Base-by-base conservation (phyloP, 1,284 basidiomycete genomes). In the Entoloma clypeatum region DNA sequence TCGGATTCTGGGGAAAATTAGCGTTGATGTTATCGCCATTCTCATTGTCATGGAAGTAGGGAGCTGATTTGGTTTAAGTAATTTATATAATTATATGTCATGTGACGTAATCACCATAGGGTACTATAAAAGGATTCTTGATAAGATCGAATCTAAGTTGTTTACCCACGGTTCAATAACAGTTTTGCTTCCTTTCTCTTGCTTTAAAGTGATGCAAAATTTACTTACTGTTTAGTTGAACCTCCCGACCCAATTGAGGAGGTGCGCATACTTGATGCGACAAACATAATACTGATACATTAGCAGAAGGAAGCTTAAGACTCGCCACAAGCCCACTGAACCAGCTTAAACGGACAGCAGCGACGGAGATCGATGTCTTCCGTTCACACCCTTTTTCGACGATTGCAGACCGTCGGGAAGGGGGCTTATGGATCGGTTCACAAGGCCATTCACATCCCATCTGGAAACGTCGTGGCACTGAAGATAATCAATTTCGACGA, bases 401-500 rank as follows among this genome's bases (percentile, higher is more conserved):
- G 82, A 59, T 72, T 87, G 16, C 86, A 91, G 57, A 81, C 85
- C 25, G 74, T 90, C 27, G 93, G 93, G n/a, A 93, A 92, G 65
- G 93, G 93, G 47, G 90, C 92, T 5, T 96, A 94, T 65, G 93
- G 93, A 36, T 91, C 91, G 6, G 93, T 97, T n/a, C 90, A 94
- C 70, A 91, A 88, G 59, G 93, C 90, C n/a, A 69, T 83, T 43
- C 88, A 96, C 53, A 73, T 89, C 31, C 76, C 83, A 1, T 84
- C 89, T 0, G 87, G 90, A 11, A 87, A 91, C 40, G 75, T 92
- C 36, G 91, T 97, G 11, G 94, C 92, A 10, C 82, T 97, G 66
- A 97, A 99, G 69, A 95, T 99, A 60, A 97, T 99, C 70, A 92
- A 99, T 62, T 83, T 99, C 49, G 96, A 99, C 66, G 49, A 50